phyloP scores from a whole-genome alignment of 306 rosid species.

The Cyclanthera cordifolia region DNA sequence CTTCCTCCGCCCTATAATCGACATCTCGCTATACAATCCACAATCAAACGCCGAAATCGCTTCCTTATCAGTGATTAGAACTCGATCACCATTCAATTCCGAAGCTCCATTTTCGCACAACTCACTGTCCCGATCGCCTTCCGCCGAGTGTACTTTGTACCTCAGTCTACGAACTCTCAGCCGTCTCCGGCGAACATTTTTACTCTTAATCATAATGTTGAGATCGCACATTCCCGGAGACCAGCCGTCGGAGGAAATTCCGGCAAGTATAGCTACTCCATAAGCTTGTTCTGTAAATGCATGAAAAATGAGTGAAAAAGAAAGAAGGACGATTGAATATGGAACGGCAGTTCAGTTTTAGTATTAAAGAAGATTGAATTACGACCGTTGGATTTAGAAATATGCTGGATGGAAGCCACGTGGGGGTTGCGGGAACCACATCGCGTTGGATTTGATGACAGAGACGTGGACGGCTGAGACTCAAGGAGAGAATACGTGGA shows the following conservation, averaged over 20 bases:
- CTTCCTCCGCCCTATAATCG: constrained; percentile 61
- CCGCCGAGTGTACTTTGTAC: background rate
- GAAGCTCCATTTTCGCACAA: background rate
- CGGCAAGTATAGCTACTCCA: background rate
- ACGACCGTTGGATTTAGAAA: constrained; percentile 20
- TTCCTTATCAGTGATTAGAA: background rate
- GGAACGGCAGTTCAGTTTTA: constrained; percentile 5
- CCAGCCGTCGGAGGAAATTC: background rate
- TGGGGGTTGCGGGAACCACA: constrained; percentile 24
- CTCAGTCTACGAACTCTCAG: background rate
- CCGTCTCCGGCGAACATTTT: background rate
- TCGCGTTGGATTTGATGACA: constrained; percentile 19
- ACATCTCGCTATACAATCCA: constrained; percentile 35
- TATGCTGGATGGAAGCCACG: constrained; percentile 29
- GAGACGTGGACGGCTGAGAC: constrained; percentile 69
- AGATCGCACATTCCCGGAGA: background rate
- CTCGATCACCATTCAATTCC: background rate
- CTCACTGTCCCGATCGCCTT: background rate
- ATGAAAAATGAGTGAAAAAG: background rate
- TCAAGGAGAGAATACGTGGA: constrained; percentile 26
- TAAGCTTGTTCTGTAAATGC: background rate
- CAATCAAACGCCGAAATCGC: background rate
- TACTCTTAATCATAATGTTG: background rate
- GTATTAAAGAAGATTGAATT: constrained; percentile 15
- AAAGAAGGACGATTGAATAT: background rate